phyloP scores from a whole-genome alignment of 768 basidiomycete genomes.

The Phallus indusiatus region DNA sequence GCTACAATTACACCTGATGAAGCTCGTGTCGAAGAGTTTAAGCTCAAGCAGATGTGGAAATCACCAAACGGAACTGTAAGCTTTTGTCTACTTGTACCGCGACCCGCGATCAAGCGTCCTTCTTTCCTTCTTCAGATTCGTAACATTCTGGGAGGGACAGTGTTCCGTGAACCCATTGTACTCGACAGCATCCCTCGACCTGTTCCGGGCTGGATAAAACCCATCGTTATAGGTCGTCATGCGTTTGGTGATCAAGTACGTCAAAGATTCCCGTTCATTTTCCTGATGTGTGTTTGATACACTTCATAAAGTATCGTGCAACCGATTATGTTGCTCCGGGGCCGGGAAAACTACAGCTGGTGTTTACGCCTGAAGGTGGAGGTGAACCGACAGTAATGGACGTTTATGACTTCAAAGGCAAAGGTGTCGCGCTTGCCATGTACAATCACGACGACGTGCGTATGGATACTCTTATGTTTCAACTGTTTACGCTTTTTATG shows the following conservation, averaged over 20 bases:
- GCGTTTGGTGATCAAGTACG: slow-evolving; percentile 91
- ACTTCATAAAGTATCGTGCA: slow-evolving; percentile 36
- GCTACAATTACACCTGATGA: slow-evolving; percentile 99
- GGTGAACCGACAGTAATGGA: slow-evolving; percentile 56
- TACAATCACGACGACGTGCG: slow-evolving; percentile 93
- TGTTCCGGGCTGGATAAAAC: slow-evolving; percentile 93
- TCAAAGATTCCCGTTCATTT: slow-evolving; percentile 1
- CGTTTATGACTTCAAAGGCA: slow-evolving; percentile 90
- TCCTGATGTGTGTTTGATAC: not conserved
- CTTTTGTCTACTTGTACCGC: slow-evolving; percentile 3
- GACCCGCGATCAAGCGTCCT: no score
- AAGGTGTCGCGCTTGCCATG: slow-evolving; percentile 93
- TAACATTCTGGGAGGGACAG: slow-evolving; percentile 96
- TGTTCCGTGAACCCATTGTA: slow-evolving; percentile 98
- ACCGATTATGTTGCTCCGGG: slow-evolving; percentile 91
- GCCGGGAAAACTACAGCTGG: slow-evolving; percentile 87
- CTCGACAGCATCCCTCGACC: slow-evolving; percentile 84
- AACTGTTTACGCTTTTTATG: not conserved
- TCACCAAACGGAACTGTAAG: slow-evolving; percentile 90
- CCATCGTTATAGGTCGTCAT: slow-evolving; percentile 93
- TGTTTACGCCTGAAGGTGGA: slow-evolving; percentile 79
- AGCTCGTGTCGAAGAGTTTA: slow-evolving; percentile 92
- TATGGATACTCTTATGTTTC: not conserved
- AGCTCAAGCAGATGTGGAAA: slow-evolving; percentile 98
- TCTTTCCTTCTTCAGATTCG: slow-evolving; percentile 53